Evolutionary conservation across 495 filamentous ascomycete genomes (phyloP), one percentile per base, ranked within the genome.

Genomic region (Aspergillus sclerotiicarbonarius): DNA sequence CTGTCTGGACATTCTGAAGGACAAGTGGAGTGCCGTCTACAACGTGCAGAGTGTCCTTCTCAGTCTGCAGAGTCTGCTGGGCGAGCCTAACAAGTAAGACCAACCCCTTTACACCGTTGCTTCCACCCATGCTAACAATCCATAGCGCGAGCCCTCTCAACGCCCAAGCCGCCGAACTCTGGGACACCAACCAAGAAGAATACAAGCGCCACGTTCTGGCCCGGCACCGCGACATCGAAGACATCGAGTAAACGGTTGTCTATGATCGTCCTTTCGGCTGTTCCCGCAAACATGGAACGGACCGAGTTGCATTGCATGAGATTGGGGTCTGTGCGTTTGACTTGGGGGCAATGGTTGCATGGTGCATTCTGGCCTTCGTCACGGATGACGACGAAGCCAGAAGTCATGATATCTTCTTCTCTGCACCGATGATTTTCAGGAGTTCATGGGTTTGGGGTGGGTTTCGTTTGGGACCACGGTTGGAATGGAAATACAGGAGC

Each of bases 1-100:
- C 73, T 96, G 91, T 71, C 80, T 99, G 57, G 95, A 98, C 72
- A 99, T 99, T 64, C 78, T 99, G 51, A 96, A 96, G 80, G 94
- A 97, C 69, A 96, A 96, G 76, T 98, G 94, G 94, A 96, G 91
- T 61, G 87, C 87, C 18, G 90, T 93, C 13, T 96, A 96, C 81
- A 97, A 96, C 65, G 88, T 94, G 55, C 90, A 94, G 75, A 94
- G 87, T 45, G 90, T 99, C 20, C 76, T 99, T 47, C 75, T 99
- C 62, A 96, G 92, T 60, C 71, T 99, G 73, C 94, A 99, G 76
- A 96, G 91, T 73, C 77, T 99, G 62, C 84, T 99, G 3, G 94
- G 93, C 18, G 94, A 98, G 71, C 94, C 94, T 5, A 99, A 99
- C 76, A 97, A 97, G 95, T 98, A 80, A 67, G 86, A 62, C 51